Evolutionary conservation across 1,284 basidiomycete genomes (phyloP), one percentile per base, ranked within the genome.

Genomic region (Tranzscheliella williamsii): DNA sequence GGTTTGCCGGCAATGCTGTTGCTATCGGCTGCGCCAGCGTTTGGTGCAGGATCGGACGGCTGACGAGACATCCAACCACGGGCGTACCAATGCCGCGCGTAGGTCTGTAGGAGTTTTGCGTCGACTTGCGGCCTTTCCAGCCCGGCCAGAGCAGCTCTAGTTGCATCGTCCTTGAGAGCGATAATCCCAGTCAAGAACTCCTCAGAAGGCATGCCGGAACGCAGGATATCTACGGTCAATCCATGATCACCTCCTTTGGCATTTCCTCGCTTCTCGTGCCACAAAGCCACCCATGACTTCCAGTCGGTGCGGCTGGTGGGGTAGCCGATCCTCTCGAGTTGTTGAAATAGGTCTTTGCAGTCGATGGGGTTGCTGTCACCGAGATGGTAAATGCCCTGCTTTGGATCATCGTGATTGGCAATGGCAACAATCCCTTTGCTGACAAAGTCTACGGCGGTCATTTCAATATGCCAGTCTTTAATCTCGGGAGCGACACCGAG

Each of bases 391-490:
- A 75, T 56, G 33, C 41, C 52, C 45, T 73, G 67, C 12, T 66
- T 41, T 13, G 52, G 38, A 30, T 71, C 70, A 12, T 62, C 58
- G 44, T 70, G 61, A 33, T 67, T 49, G 27, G 50, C 50, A 13
- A 76, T 45, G 2, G 71, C 62, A n/a, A 72, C 60, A 38, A 76
- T 73, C 18, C 69, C 72, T 33, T 73, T 46, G 37, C 57, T 66
- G 37, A 76, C 75, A 35, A 47, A 71, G 58, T 76, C 70, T 35
- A 70, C 75, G 2, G 75, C 69, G 15, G 74, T 76, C 75, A 76
- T 76, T 49, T 76, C 75, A 15, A 65, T 54, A 42, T 60, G 58
- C 72, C 72, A 76, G 42, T 62, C 36, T 5, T 67, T 62, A 30
- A 76, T 67, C 24, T 54, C 52, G 32, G 75, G 75, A 12, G 74